Evolutionary conservation across 345 rosid genomes (phyloP).

Genomic region (Hibiscus mutabilis): DNA sequence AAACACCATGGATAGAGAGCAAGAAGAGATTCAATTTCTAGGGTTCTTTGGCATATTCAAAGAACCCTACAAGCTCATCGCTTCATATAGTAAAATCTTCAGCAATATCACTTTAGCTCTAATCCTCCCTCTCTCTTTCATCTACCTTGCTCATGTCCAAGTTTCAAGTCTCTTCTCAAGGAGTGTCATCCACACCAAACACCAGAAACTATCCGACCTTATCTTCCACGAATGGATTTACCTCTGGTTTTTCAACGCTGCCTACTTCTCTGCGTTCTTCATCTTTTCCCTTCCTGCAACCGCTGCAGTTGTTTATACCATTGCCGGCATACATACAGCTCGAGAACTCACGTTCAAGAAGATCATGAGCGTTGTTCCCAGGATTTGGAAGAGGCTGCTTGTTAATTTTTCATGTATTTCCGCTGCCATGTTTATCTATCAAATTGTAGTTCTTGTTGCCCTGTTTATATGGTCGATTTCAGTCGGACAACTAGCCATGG

Average conservation of each 20-base stretch:
- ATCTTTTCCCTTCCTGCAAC: slow-evolving; percentile 44
- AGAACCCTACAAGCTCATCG: slow-evolving; percentile 40
- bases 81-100: slow-evolving; percentile 41
- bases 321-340: slow-evolving; percentile 37
- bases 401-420: slow-evolving; percentile 34
- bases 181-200: slow-evolving; percentile 15
- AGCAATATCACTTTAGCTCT: slow-evolving; percentile 35
- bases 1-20: slow-evolving; percentile 42
- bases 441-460: neutral
- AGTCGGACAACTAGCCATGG: neutral
- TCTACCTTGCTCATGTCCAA: slow-evolving; percentile 39
- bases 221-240: slow-evolving; percentile 22
- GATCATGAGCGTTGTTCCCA: slow-evolving; percentile 42
- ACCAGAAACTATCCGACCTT: slow-evolving; percentile 21
- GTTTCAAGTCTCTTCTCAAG: slow-evolving; percentile 23
- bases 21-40: too few species aligned
- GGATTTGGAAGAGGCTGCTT: slow-evolving; percentile 47
- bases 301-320: too few species aligned
- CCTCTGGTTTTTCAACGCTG: slow-evolving; percentile 23
- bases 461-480: neutral
- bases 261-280: slow-evolving; percentile 27
- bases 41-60: slow-evolving; percentile 35
- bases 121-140: slow-evolving; percentile 50
- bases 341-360: slow-evolving; percentile 27
- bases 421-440: slow-evolving; percentile 18